A percentile compares a stretch with the other conserved stretches of the same genome.
Conservation (phyloP, 208 protist genomes). For the Jaenimonas drosophilae region DNA sequence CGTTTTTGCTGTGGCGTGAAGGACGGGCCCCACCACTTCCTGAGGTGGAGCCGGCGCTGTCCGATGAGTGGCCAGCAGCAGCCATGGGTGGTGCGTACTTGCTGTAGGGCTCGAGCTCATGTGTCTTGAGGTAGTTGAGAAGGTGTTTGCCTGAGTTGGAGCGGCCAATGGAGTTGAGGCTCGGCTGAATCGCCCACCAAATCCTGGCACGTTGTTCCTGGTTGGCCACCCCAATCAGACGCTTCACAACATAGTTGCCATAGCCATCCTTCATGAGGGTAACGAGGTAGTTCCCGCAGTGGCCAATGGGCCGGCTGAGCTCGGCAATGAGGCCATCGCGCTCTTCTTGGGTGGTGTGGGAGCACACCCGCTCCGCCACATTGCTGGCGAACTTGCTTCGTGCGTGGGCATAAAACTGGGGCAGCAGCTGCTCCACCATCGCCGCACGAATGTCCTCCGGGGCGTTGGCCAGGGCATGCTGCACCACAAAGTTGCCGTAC, state of each 20-base stretch:
- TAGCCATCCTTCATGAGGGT: slow-evolving; percentile 95
- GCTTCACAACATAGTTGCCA: slow-evolving; percentile 97
- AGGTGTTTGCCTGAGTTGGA: slow-evolving; percentile 69
- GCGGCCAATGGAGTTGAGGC: slow-evolving; percentile 33
- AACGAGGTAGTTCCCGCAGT: slow-evolving; percentile 67
- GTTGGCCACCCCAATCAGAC: slow-evolving; percentile 81
- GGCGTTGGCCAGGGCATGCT: slow-evolving; percentile 95
- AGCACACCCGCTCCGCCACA: slow-evolving; percentile 96
- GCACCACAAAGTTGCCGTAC: slow-evolving; percentile 99
- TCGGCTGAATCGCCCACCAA: slow-evolving; percentile 32
- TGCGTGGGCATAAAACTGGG: slow-evolving; percentile 70
- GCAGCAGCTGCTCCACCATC: slow-evolving; percentile 63
- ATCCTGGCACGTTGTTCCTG: slow-evolving; percentile 38
- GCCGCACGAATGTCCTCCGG: slow-evolving; percentile 54
- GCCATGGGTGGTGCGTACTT: too few species aligned
- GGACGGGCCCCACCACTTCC: too few species aligned
- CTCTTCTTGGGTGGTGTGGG: slow-evolving; percentile 59
- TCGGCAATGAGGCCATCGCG: slow-evolving; percentile 70
- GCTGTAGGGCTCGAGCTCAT: slow-evolving; percentile 33
- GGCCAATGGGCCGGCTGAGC: slow-evolving; percentile 21
- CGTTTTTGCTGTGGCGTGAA: too few species aligned
- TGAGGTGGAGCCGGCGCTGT: too few species aligned
- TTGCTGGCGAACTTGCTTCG: slow-evolving; percentile 98
- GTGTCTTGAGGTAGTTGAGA: slow-evolving; percentile 61
- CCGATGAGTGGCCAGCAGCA: too few species aligned